Evolutionary conservation across 331 rosid genomes (phyloP).

Genomic region (Rhamnella rubrinervis): DNA sequence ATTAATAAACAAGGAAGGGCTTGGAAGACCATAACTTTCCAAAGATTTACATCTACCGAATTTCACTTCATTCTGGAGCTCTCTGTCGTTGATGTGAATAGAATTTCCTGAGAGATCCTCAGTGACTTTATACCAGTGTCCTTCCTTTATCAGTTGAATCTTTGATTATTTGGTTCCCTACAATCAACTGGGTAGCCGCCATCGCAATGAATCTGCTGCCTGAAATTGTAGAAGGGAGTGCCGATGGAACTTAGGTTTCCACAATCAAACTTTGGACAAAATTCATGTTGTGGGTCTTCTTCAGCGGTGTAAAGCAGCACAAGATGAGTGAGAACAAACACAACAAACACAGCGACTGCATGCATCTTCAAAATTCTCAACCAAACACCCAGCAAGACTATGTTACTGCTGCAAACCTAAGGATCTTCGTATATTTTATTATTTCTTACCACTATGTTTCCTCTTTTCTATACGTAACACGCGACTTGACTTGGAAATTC

Average conservation of each 20-base stretch:
- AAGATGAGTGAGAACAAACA: slow-evolving; percentile 14
- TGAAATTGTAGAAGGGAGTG: slow-evolving; percentile 25
- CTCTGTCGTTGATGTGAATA: accelerated
- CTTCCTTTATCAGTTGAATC: slow-evolving; percentile 26
- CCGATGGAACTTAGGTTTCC: accelerated
- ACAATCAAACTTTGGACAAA: not conserved
- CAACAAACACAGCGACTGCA: not conserved
- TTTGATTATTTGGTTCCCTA: accelerated
- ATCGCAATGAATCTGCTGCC: not conserved
- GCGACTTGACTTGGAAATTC: too few species aligned
- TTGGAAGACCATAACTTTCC: slow-evolving; percentile 23
- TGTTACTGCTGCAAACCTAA: not conserved
- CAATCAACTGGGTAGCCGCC: slow-evolving; percentile 18
- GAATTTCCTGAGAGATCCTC: not conserved
- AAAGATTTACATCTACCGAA: not conserved
- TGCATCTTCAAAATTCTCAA: slow-evolving; percentile 19
- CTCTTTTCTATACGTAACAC: too few species aligned
- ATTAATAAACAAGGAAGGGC: not conserved
- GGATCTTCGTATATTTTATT: too few species aligned
- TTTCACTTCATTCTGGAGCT: accelerated
- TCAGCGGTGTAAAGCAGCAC: slow-evolving; percentile 8
- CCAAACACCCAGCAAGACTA: not conserved
- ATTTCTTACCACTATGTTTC: too few species aligned
- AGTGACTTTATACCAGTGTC: not conserved
- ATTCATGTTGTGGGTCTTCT: too few species aligned